phyloP scores from a whole-genome alignment of 805 yeast species.

The Cyberlindnera xishuangbannaensis region DNA sequence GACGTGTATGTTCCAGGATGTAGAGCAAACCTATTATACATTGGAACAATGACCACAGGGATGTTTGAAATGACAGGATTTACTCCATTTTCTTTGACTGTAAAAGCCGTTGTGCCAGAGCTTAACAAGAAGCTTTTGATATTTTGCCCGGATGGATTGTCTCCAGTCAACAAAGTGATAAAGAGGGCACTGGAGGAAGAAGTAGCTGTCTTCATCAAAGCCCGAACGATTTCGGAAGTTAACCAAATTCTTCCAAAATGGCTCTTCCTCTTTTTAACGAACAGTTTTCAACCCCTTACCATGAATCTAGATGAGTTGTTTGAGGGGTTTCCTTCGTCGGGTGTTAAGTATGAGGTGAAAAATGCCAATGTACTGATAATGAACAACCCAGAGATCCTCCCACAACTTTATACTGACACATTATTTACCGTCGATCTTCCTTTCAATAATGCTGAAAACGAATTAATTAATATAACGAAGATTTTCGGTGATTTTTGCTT shows the following conservation, averaged over 20 bases:
- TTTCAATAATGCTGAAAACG: slow-evolving; percentile 6
- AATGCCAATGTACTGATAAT: slow-evolving; percentile 4
- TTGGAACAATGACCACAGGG: slow-evolving; percentile 7
- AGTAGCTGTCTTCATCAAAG: slow-evolving; percentile 9
- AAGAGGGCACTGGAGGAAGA: slow-evolving; percentile 4
- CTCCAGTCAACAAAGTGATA: slow-evolving; percentile 17
- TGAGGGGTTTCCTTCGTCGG: neutral
- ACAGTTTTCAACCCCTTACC: slow-evolving; percentile 10
- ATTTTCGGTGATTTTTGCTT: slow-evolving; percentile 16
- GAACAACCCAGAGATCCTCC: slow-evolving; percentile 8
- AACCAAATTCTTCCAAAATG: slow-evolving; percentile 16
- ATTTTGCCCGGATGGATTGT: slow-evolving; percentile 17
- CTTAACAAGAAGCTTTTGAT: slow-evolving; percentile 4
- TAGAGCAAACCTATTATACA: slow-evolving; percentile 7
- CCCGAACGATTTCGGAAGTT: slow-evolving; percentile 5
- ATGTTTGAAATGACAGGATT: slow-evolving; percentile 1
- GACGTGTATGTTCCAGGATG: slow-evolving; percentile 18
- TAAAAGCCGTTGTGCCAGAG: slow-evolving; percentile 3
- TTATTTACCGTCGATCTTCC: slow-evolving; percentile 6
- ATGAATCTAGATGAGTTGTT: neutral
- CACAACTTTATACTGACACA: slow-evolving; percentile 5
- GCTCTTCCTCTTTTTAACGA: slow-evolving; percentile 11
- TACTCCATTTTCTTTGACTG: neutral
- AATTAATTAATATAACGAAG: slow-evolving; percentile 8
- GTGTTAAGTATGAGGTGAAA: slow-evolving; percentile 1